Percentiles rank a stretch among this genome's conserved stretches.
phyloP scores from a whole-genome alignment of 257 asterid species.

The Nemophila menziesii region DNA sequence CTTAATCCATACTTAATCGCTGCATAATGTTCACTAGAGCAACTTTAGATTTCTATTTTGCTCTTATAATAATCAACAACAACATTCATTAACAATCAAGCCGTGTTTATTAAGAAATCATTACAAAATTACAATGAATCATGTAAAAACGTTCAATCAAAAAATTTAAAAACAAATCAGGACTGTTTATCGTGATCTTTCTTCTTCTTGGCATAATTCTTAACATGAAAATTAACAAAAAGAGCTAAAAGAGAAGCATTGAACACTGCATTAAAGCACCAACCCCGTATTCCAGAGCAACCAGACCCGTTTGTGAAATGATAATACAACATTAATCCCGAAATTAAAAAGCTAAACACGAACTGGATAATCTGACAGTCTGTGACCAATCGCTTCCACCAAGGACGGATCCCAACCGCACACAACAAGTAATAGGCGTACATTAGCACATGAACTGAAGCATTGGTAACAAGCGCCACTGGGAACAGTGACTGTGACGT shows the following conservation, averaged over 20 bases:
- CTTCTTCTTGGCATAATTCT: constrained; percentile 44
- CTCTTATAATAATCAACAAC: no score
- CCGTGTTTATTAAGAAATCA: no score
- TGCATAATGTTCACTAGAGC: no score
- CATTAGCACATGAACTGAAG: constrained; percentile 85
- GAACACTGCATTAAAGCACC: constrained; percentile 85
- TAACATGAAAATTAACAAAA: constrained; percentile 55
- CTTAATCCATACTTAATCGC: no score
- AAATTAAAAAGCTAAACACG: constrained; percentile 54
- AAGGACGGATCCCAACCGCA: constrained; percentile 55
- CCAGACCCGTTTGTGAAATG: constrained; percentile 68
- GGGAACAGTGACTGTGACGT: constrained; percentile 74
- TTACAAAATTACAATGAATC: no score
- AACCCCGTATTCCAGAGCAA: constrained; percentile 72
- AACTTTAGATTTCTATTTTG: no score
- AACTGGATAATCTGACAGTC: constrained; percentile 74
- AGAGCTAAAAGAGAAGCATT: constrained; percentile 66
- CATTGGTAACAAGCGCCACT: constrained; percentile 80
- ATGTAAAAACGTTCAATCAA: no score
- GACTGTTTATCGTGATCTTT: constrained; percentile 9
- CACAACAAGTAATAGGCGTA: constrained; percentile 64
- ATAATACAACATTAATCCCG: constrained; percentile 60
- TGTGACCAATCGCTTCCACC: constrained; percentile 86
- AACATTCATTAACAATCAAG: no score
- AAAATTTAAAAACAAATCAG: constrained; percentile 14